Conservation (phyloP, 208 protist species). For the Wallacemonas rigidus region DNA sequence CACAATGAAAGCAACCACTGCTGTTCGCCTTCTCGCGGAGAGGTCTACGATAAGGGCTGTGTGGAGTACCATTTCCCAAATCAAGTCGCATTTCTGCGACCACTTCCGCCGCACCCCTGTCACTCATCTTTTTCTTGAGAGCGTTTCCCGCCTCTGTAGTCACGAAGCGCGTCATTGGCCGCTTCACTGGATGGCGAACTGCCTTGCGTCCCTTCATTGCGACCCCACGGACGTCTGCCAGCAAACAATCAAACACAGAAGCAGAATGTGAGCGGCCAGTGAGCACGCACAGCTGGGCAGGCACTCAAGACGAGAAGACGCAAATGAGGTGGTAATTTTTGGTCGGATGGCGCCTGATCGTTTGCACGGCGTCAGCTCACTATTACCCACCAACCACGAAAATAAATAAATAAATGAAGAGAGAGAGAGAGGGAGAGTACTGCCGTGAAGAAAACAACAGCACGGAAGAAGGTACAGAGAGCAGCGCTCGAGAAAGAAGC, state of each 20-base stretch:
- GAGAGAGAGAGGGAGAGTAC: constrained; percentile 9
- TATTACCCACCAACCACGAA: constrained; percentile 17
- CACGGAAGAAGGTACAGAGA: constrained; percentile 2
- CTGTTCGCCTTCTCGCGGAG: constrained; percentile 51
- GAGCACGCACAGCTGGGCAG: too few species aligned
- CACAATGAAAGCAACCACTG: constrained; percentile 71
- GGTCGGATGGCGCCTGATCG: too few species aligned
- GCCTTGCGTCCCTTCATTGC: constrained; percentile 25
- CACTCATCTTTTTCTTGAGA: constrained; percentile 22
- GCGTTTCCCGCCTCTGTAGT: constrained; percentile 31
- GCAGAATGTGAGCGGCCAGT: too few species aligned
- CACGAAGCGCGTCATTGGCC: constrained; percentile 40
- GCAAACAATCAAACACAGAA: too few species aligned
- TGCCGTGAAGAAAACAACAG: neutral
- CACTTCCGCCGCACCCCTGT: constrained; percentile 19
- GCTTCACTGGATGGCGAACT: constrained; percentile 1
- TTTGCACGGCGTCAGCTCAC: too few species aligned
- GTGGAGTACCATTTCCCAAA: constrained; percentile 46
- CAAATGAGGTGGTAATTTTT: too few species aligned
- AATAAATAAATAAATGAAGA: constrained; percentile 12
- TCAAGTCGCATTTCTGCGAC: constrained; percentile 22
- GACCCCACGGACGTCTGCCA: neutral
- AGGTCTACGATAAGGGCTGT: constrained; percentile 57
- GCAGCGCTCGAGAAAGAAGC: constrained; percentile 7
- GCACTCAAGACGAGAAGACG: too few species aligned